A percentile compares a stretch with the other conserved stretches of the same genome.
These are phyloP conservation scores for Penicillium sp. DNA, from an alignment of 2,329 filamentous ascomycete species.

Conservation along the genomic window DNA sequence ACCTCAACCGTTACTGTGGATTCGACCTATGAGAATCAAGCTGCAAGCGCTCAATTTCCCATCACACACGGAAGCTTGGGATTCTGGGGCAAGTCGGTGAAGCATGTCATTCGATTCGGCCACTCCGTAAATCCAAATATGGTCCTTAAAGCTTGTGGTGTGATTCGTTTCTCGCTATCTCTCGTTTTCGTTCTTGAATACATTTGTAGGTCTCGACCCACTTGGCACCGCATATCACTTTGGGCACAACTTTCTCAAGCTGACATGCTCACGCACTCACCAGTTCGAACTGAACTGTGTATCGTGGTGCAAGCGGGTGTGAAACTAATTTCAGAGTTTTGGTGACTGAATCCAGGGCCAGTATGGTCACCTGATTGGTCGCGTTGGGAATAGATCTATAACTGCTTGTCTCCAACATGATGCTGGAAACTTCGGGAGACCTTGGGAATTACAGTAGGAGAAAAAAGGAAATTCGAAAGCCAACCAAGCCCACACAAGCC, in stretches of 20 bases:
- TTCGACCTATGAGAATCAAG: background rate
- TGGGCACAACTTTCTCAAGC: background rate
- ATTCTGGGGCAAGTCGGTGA: conserved; percentile 6
- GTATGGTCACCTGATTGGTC: background rate
- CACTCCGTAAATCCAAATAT: conserved; percentile 1
- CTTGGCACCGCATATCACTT: background rate
- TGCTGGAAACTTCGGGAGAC: background rate
- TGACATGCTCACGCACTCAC: background rate
- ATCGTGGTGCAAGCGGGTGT: background rate
- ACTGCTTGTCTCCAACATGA: background rate
- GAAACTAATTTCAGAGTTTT: background rate
- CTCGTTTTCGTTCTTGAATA: background rate
- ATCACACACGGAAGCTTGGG: background rate
- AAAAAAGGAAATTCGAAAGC: background rate
- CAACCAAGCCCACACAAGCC: background rate
- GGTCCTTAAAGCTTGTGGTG: background rate
- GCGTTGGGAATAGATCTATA: background rate
- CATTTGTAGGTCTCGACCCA: background rate
- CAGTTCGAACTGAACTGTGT: background rate
- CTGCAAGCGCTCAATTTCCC: conserved; percentile 3
- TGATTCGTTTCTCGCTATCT: background rate
- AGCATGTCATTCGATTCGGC: background rate
- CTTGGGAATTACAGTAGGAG: background rate
- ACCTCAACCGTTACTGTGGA: background rate
- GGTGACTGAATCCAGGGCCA: background rate